Evolutionary conservation across 306 rosid species (phyloP).

Genomic region (Ochetophila trinervis): DNA sequence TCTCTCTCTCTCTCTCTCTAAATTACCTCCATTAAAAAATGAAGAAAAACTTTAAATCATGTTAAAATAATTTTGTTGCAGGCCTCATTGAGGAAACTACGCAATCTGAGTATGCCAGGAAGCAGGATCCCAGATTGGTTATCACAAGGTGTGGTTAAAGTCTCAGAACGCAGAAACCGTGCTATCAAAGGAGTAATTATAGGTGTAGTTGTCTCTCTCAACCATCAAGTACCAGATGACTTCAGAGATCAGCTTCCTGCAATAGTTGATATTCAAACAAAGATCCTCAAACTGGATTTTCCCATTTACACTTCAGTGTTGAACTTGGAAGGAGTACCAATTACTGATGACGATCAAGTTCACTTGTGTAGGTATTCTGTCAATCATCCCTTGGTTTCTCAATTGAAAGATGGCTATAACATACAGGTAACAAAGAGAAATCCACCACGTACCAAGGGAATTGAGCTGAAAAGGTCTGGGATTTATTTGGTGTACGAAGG

Average conservation of each 20-base stretch:
- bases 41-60: no score
- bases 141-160: conserved; percentile 34
- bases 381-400: conserved; percentile 25
- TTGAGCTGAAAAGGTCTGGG: conserved; percentile 53
- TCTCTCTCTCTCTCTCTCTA: background rate
- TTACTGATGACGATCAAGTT: conserved; percentile 41
- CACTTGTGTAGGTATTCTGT: conserved; percentile 42
- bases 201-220: conserved; percentile 45
- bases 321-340: conserved; percentile 43
- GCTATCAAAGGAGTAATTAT: conserved; percentile 39
- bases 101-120: conserved; percentile 61
- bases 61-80: conserved; percentile 20
- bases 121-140: conserved; percentile 57
- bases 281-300: conserved; percentile 36
- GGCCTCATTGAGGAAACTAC: conserved; percentile 51
- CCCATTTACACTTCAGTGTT: conserved; percentile 22
- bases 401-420: conserved; percentile 38
- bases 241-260: conserved; percentile 15
- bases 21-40: no score
- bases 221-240: conserved; percentile 29
- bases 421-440: conserved; percentile 31
- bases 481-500: conserved; percentile 47
- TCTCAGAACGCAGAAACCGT: conserved; percentile 37
- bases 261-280: conserved; percentile 37
- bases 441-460: conserved; percentile 36